phyloP scores from a whole-genome alignment of 306 rosid species.

The Glycine latifolia region DNA sequence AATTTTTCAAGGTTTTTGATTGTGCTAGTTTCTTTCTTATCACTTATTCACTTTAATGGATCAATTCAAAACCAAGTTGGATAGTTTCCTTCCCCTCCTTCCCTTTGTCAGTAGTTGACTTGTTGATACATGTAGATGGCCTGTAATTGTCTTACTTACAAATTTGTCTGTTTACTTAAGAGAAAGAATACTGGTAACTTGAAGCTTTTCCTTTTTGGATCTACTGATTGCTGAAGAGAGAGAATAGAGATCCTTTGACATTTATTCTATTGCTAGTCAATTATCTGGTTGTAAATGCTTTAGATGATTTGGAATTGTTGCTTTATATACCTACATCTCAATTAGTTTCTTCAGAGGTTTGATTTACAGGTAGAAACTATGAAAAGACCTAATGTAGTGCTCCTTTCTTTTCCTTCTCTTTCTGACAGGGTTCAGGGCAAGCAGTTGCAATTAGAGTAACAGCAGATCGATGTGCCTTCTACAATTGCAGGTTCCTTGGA shows the following conservation, averaged over 20 bases:
- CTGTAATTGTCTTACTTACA: not conserved
- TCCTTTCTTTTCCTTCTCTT: constrained; percentile 30
- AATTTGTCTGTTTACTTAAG: not conserved
- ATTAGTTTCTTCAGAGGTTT: constrained; percentile 10
- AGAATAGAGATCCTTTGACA: constrained; percentile 14
- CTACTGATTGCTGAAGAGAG: not conserved
- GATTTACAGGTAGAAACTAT: constrained; percentile 6
- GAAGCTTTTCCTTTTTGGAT: constrained; percentile 12
- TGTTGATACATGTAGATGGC: constrained; percentile 24
- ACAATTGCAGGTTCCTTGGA: constrained; percentile 97
- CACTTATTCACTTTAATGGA: constrained; percentile 21
- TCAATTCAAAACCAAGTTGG: constrained; percentile 6
- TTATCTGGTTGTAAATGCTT: not conserved
- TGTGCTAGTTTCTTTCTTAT: constrained; percentile 45
- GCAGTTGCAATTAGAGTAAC: constrained; percentile 99
- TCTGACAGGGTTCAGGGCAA: constrained; percentile 91
- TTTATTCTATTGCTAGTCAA: constrained; percentile 5
- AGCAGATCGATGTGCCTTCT: constrained; percentile 96
- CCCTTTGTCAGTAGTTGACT: constrained; percentile 22
- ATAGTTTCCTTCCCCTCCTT: not conserved
- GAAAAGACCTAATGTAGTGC: not conserved
- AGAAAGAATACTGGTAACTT: constrained; percentile 10
- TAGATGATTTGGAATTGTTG: constrained; percentile 29
- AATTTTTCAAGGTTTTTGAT: constrained; percentile 38
- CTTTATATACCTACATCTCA: constrained; percentile 18